phyloP scores from a whole-genome alignment of 306 rosid species.

The Castanea crenata region DNA sequence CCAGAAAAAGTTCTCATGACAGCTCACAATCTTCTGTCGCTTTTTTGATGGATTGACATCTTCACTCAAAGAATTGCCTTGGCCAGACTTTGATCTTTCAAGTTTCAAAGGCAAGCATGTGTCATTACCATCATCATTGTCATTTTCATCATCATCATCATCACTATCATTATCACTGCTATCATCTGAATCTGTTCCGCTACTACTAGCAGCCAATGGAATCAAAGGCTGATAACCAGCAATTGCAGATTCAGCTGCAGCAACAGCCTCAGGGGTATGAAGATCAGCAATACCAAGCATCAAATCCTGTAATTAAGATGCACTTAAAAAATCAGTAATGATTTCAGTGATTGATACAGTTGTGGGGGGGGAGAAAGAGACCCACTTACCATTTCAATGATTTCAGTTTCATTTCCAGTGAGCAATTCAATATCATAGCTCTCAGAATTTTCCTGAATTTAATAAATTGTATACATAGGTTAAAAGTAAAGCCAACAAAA shows the following conservation, averaged over 20 bases:
- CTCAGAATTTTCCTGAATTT: constrained; percentile 53
- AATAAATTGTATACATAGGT: neutral
- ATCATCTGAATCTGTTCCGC: constrained; percentile 53
- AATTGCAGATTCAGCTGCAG: constrained; percentile 83
- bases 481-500: neutral
- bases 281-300: constrained; percentile 92
- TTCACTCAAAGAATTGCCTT: constrained; percentile 18
- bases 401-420: constrained; percentile 69
- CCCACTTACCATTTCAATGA: constrained; percentile 60
- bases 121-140: constrained; percentile 7
- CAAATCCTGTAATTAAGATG: constrained; percentile 53
- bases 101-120: constrained; percentile 10
- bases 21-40: constrained; percentile 63
- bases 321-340: neutral
- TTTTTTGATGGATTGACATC: constrained; percentile 35
- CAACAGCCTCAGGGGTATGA: constrained; percentile 80
- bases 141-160: constrained; percentile 14
- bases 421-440: constrained; percentile 72
- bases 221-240: constrained; percentile 52
- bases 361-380: neutral
- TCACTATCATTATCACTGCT: constrained; percentile 29
- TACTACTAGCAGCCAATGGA: constrained; percentile 39
- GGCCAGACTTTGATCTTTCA: constrained; percentile 23
- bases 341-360: constrained; percentile 13
- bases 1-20: constrained; percentile 17